Percentiles rank a stretch among this genome's conserved stretches.
phyloP scores from a whole-genome alignment of 1,284 basidiomycete genomes.

The Austropuccinia psidii region DNA sequence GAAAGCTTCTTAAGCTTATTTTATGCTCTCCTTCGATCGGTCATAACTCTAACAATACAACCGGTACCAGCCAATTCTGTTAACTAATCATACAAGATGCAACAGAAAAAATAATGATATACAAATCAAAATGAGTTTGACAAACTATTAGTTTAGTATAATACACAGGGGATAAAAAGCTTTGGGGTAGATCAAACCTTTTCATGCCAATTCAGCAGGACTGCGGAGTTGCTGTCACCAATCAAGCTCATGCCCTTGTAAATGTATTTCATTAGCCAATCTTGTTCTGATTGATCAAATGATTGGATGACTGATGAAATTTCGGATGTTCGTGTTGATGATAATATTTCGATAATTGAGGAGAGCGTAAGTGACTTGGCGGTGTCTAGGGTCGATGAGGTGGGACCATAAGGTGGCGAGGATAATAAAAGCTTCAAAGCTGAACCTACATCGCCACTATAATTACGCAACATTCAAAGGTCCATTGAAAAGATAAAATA shows the following conservation, averaged over 20 bases:
- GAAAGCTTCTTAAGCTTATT: background rate
- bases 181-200: constrained; percentile 56
- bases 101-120: background rate
- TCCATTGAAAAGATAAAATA: background rate
- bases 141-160: background rate
- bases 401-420: constrained; percentile 2
- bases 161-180: background rate
- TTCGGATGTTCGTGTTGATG: constrained; percentile 85
- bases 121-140: background rate
- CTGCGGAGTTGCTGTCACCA: constrained; percentile 75
- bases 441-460: constrained; percentile 27
- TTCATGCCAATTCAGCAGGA: constrained; percentile 89
- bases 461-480: background rate
- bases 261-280: constrained; percentile 93
- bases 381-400: constrained; percentile 26
- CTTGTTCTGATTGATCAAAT: constrained; percentile 71
- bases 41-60: constrained; percentile 95
- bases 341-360: constrained; percentile 82
- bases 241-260: constrained; percentile 91
- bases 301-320: constrained; percentile 68
- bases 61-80: constrained; percentile 92
- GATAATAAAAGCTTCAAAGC: constrained; percentile 19
- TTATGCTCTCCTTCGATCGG: constrained; percentile 73
- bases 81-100: constrained; percentile 55
- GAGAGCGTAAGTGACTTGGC: constrained; percentile 56